Evolutionary conservation across 1,139 yeast species (phyloP), one percentile per base, ranked within the genome.

Genomic region (Tardiomyces blankii): DNA sequence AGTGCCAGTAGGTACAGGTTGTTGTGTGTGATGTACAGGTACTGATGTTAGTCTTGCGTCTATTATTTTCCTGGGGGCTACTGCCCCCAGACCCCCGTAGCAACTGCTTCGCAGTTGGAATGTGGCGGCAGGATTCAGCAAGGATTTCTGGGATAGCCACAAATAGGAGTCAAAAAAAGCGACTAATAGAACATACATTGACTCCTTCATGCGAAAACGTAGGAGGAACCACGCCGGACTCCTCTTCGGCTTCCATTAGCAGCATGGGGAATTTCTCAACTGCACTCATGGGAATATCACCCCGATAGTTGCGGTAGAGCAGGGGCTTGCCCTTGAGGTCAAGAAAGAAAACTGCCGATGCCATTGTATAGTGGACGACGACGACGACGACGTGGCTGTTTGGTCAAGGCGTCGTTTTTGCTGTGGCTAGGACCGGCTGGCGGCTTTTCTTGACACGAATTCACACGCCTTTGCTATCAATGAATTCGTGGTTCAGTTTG

Each of bases 241-340:
- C 83, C 54, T 79, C 82, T 56, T 84, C 93, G 50, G 80, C 74
- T 54, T 85, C 84, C 54, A 80, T 67, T 50, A 83, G 68, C 43
- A 91, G 68, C 43, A 82, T 67, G 2, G 96, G 95, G 64, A 91
- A 91, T 54, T 77, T 74, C 48, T 91, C 97, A 48, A 91, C 82
- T 4, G 96, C 83, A 40, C 75, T 68, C 49, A 76, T 55, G 13
- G 96, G 91, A 38, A 91, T 78, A 60, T 91, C 98, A 8, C 96
- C 97, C 55, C 87, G 82, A 66, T 91, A 91, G 63, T 88, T 93
- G 50, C 98, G 71, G 14, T 95, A 80, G 42, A 91, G 77, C 45
- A 91, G 72, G 13, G 95, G 83, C 62, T 86, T 86, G 38, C 96
- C 97, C 70, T 86, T 88, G 59, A 78, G 73, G 66, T 91, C 98